phyloP scores from a whole-genome alignment of 2,329 filamentous ascomycete genomes.

The Neopestalotiopsis clavispora region DNA sequence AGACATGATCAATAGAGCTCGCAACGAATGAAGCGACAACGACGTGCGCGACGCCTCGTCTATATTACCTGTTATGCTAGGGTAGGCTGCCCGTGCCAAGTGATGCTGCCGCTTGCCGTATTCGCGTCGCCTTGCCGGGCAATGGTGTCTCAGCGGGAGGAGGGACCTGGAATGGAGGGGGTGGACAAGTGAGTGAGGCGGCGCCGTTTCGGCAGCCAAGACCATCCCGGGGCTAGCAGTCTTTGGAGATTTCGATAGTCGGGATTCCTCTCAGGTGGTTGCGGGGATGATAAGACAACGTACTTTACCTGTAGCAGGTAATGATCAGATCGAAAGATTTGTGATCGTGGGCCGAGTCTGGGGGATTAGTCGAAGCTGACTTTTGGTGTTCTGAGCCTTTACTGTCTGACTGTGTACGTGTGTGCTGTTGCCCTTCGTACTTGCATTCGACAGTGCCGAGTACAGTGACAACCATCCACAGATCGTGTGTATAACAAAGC shows the following conservation, averaged over 20 bases:
- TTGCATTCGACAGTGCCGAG: too few species aligned
- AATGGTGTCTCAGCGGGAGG: neutral
- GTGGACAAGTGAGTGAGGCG: neutral
- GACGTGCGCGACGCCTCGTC: too few species aligned
- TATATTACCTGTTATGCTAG: too few species aligned
- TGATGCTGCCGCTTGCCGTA: neutral
- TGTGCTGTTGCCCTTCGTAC: too few species aligned
- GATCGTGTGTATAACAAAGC: too few species aligned
- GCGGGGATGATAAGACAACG: neutral
- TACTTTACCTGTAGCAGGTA: neutral
- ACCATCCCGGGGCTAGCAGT: neutral
- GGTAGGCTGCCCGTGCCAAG: neutral
- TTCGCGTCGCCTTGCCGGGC: constrained; percentile 1
- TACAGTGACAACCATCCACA: too few species aligned
- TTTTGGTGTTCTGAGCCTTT: too few species aligned
- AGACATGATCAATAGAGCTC: too few species aligned
- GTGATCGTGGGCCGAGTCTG: neutral
- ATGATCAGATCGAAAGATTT: neutral
- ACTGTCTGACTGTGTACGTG: too few species aligned
- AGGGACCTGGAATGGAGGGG: neutral
- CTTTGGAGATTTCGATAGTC: neutral
- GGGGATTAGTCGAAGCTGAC: too few species aligned
- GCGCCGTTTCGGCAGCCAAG: constrained; percentile 1
- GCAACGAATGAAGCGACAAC: too few species aligned
- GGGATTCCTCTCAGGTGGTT: constrained; percentile 1